These are phyloP conservation scores for Leishmania aethiopica DNA, from an alignment of 208 protist genomes.

Conservation along the genomic window DNA sequence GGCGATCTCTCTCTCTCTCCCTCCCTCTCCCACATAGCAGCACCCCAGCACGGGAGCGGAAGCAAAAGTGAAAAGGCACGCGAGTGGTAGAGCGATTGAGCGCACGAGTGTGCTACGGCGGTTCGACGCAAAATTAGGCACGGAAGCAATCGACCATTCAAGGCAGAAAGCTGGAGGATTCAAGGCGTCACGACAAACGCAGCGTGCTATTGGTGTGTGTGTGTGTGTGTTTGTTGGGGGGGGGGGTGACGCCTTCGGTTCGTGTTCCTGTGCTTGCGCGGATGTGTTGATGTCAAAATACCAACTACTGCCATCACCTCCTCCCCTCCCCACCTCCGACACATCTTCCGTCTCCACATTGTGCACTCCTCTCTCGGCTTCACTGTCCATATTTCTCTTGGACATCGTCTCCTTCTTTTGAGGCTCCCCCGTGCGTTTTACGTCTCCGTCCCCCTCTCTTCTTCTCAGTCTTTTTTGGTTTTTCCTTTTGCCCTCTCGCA, in stretches of 20 bases:
- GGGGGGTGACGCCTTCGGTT: background rate
- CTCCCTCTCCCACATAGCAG: slow-evolving; percentile 3
- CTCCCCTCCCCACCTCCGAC: background rate
- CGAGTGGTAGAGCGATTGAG: background rate
- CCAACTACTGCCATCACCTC: background rate
- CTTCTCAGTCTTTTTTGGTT: slow-evolving; percentile 5
- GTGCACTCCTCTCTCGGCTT: background rate
- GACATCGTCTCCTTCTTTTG: background rate
- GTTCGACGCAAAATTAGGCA: background rate
- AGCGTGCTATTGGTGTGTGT: background rate
- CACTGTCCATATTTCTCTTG: background rate
- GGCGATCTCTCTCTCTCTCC: background rate
- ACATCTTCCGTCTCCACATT: background rate
- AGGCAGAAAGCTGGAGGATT: background rate
- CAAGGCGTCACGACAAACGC: background rate
- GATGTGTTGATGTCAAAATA: background rate
- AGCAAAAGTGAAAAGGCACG: background rate
- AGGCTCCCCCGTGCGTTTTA: background rate
- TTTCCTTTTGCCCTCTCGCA: background rate
- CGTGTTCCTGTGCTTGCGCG: slow-evolving; percentile 11
- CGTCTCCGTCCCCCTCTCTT: slow-evolving; percentile 6
- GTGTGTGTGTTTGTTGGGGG: background rate
- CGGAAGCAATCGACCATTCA: background rate
- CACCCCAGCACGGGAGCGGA: background rate
- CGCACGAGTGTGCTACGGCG: background rate